Conservation (phyloP, 306 rosid species). For the Citrullus amarus region DNA sequence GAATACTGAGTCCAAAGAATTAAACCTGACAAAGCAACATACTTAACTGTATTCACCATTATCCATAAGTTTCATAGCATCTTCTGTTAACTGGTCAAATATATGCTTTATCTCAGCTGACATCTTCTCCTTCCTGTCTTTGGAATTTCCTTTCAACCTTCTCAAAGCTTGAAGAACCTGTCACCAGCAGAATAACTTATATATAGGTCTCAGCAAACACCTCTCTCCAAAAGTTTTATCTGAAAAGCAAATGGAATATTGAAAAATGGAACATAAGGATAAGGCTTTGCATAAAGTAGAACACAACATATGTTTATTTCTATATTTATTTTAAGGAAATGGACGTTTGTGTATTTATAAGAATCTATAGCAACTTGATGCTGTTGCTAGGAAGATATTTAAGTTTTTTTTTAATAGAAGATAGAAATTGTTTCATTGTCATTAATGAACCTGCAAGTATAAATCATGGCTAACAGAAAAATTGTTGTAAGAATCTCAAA, state of each 20-base stretch:
- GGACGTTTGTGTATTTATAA: background rate
- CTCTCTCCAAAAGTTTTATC: conserved; percentile 8
- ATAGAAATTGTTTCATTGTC: background rate
- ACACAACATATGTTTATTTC: background rate
- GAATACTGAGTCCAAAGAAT: conserved; percentile 10
- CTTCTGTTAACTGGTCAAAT: conserved; percentile 95
- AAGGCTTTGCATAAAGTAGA: background rate
- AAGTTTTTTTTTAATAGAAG: background rate
- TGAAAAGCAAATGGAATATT: conserved; percentile 7
- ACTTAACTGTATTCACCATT: conserved; percentile 81
- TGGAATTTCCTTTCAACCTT: conserved; percentile 76
- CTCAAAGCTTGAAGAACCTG: conserved; percentile 86
- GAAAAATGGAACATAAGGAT: background rate
- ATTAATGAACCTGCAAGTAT: background rate
- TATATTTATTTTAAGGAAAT: background rate
- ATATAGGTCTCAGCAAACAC: conserved; percentile 6
- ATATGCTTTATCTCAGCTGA: conserved; percentile 48
- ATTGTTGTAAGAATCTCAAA: background rate
- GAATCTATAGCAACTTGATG: background rate
- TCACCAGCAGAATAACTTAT: conserved; percentile 18
- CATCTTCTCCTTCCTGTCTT: conserved; percentile 80
- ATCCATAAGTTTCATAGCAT: conserved; percentile 86
- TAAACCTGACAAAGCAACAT: conserved; percentile 8
- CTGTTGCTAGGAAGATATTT: background rate
- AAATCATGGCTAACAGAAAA: background rate